Evolutionary conservation across 2,329 filamentous ascomycete species (phyloP).

Genomic region (Hypoxylon sp.): DNA sequence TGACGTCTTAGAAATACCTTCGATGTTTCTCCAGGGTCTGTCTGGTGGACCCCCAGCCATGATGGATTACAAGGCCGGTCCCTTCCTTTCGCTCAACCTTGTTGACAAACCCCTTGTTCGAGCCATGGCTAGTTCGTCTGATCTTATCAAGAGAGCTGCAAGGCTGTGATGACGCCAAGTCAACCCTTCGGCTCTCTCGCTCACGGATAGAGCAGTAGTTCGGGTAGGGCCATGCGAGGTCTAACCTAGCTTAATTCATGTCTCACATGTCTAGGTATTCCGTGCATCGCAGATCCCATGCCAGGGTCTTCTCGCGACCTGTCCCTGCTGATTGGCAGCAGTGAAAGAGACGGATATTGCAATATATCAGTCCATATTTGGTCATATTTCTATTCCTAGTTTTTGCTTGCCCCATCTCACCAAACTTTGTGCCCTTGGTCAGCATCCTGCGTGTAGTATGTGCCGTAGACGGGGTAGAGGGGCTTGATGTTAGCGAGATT

Average conservation of each 20-base stretch:
- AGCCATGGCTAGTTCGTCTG: constrained; percentile 24
- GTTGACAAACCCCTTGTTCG: constrained; percentile 17
- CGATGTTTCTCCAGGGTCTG: constrained; percentile 32
- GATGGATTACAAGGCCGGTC: constrained; percentile 8
- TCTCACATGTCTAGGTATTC: constrained; percentile 30
- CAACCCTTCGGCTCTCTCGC: constrained; percentile 3
- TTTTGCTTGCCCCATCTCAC: constrained; percentile 11
- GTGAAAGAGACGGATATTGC: constrained; percentile 3
- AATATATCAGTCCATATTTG: constrained; percentile 11
- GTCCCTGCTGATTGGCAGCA: constrained; percentile 17
- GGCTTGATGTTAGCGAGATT: not conserved
- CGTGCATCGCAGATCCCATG: constrained; percentile 28
- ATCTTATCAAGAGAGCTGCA: constrained; percentile 14
- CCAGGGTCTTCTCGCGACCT: constrained; percentile 9
- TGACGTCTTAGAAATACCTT: constrained; percentile 20
- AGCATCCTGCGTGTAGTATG: constrained; percentile 9
- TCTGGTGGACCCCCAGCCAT: constrained; percentile 22
- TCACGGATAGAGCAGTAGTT: not conserved
- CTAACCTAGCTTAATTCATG: constrained; percentile 19
- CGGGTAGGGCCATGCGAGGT: constrained; percentile 1
- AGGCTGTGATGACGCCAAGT: constrained; percentile 12
- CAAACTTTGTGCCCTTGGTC: constrained; percentile 7
- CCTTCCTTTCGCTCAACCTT: constrained; percentile 13
- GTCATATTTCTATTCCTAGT: constrained; percentile 20
- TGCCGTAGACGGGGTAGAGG: not conserved